These are phyloP conservation scores for Hygrocybe coccinea DNA, from an alignment of 768 basidiomycete genomes.

Conservation along the genomic window DNA sequence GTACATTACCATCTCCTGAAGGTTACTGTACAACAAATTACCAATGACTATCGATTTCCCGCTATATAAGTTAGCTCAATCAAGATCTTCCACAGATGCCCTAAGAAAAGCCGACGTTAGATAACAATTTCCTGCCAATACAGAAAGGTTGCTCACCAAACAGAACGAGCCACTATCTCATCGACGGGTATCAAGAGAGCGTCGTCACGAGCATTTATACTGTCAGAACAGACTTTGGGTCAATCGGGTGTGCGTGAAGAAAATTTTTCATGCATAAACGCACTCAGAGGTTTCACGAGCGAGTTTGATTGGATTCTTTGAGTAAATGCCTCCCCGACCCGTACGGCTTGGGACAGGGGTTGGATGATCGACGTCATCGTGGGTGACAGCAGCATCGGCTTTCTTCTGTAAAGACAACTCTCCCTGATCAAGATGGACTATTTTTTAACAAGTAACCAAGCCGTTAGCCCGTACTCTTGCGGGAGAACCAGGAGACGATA, in stretches of 20 bases:
- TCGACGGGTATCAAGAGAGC: neutral
- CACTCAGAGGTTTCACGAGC: no score
- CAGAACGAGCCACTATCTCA: neutral
- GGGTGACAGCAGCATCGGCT: no score
- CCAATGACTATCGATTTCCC: neutral
- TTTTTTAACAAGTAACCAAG: no score
- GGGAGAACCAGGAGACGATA: neutral
- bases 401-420: no score
- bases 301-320: no score
- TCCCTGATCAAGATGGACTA: no score
- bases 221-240: neutral
- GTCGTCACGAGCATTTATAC: neutral
- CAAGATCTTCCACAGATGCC: neutral
- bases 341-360: no score
- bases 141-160: neutral
- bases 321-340: no score
- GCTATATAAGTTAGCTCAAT: neutral
- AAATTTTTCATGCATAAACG: no score
- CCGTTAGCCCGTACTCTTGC: no score
- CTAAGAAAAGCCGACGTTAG: neutral
- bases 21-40: neutral
- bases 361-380: no score
- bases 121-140: neutral
- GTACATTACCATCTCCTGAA: neutral
- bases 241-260: neutral